These are phyloP conservation scores for Aegilops tauschii DNA, from an alignment of 176 grass and related monocot species.

Conservation along the genomic window DNA sequence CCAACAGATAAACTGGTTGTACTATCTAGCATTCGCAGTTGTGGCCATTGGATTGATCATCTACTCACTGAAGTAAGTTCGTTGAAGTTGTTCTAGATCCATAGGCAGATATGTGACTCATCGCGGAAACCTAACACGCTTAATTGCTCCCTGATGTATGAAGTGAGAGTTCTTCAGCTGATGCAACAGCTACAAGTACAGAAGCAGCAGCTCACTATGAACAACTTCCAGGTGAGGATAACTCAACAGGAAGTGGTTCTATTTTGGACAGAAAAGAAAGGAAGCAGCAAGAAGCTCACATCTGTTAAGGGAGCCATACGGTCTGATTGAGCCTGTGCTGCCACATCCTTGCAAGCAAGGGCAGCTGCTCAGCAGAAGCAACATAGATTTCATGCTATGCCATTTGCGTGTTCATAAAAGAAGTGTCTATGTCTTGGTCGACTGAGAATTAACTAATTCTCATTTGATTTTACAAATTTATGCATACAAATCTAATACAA, in stretches of 20 bases:
- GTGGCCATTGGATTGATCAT: slow-evolving; percentile 49
- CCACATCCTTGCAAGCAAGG: background rate
- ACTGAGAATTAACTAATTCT: too few relatives aligned
- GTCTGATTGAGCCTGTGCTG: background rate
- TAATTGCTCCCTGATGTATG: slow-evolving; percentile 5
- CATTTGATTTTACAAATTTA: too few relatives aligned
- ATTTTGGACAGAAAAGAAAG: slow-evolving; percentile 25
- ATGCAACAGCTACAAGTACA: background rate
- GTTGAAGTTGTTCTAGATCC: background rate
- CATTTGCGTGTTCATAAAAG: too few relatives aligned
- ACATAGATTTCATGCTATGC: too few relatives aligned
- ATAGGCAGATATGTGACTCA: background rate
- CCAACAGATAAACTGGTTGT: slow-evolving; percentile 47
- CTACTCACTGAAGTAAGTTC: slow-evolving; percentile 52
- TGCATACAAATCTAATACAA: too few relatives aligned
- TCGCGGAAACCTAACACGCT: slow-evolving; percentile 1
- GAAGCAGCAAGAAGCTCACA: slow-evolving; percentile 27
- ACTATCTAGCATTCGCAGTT: slow-evolving; percentile 51
- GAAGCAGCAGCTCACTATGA: slow-evolving; percentile 24
- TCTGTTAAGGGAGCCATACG: slow-evolving; percentile 1
- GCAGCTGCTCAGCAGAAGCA: background rate
- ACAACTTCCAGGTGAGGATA: slow-evolving; percentile 24
- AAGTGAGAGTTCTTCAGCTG: slow-evolving; percentile 34
- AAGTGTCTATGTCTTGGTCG: too few relatives aligned
- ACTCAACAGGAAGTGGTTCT: slow-evolving; percentile 3